Percentiles rank a stretch among this genome's conserved stretches.
phyloP scores from a whole-genome alignment of 139 green algal species.

The Picochlorum costavermella region DNA sequence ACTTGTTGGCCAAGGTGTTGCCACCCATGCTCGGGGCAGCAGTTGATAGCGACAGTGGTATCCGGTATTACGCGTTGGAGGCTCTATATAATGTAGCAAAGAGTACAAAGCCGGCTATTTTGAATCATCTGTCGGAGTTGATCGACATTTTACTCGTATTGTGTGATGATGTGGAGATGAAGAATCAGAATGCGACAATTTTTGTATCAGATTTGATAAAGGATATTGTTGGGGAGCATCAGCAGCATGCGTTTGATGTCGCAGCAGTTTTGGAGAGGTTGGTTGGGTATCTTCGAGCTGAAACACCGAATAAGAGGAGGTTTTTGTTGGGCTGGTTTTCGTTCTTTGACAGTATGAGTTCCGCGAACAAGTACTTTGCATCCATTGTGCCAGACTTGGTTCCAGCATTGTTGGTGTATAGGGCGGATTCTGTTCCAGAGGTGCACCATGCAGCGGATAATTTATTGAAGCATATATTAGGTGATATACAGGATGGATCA shows the following conservation, averaged over 20 bases:
- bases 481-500: not conserved
- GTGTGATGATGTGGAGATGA: slow-evolving; percentile 59
- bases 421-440: slow-evolving; percentile 63
- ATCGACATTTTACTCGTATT: slow-evolving; percentile 92
- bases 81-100: slow-evolving; percentile 97
- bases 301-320: slow-evolving; percentile 70
- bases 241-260: slow-evolving; percentile 55
- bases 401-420: slow-evolving; percentile 80
- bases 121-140: slow-evolving; percentile 79
- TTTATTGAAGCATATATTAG: slow-evolving; percentile 29
- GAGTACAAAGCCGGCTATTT: slow-evolving; percentile 68
- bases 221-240: slow-evolving; percentile 47
- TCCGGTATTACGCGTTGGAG: slow-evolving; percentile 92
- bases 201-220: slow-evolving; percentile 94
- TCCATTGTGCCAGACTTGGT: slow-evolving; percentile 79
- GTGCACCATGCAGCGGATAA: slow-evolving; percentile 50
- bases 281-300: slow-evolving; percentile 64
- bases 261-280: slow-evolving; percentile 81
- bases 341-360: slow-evolving; percentile 76
- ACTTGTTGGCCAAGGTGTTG: slow-evolving; percentile 60
- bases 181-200: slow-evolving; percentile 85
- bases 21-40: slow-evolving; percentile 79
- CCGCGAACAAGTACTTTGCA: slow-evolving; percentile 75
- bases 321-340: slow-evolving; percentile 81
- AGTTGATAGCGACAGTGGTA: slow-evolving; percentile 70